These are phyloP conservation scores for Phytophthora litchii DNA, from an alignment of 352 stramenopile species.

Conservation along the genomic window DNA sequence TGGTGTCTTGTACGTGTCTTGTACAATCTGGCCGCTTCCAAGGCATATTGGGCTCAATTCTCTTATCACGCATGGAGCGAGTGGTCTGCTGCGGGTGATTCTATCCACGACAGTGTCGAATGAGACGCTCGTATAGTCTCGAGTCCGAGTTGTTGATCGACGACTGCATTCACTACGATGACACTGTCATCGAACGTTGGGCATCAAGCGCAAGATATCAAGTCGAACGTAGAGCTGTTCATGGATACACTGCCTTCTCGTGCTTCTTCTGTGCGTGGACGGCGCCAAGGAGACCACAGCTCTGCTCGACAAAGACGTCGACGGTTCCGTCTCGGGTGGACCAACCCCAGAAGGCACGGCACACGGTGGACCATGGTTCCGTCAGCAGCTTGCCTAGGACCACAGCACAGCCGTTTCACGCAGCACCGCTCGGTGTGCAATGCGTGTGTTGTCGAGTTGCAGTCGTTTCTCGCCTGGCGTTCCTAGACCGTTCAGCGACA, in stretches of 20 bases:
- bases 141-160: too few relatives aligned
- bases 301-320: constrained; percentile 49
- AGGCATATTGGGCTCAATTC: too few relatives aligned
- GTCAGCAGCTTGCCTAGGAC: constrained; percentile 49
- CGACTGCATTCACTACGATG: constrained; percentile 53
- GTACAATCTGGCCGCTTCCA: too few relatives aligned
- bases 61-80: too few relatives aligned
- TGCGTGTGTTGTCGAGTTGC: constrained; percentile 13
- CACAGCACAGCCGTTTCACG: constrained; percentile 4
- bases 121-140: too few relatives aligned
- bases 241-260: constrained; percentile 48
- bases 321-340: constrained; percentile 53
- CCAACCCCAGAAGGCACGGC: constrained; percentile 45
- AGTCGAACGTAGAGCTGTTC: constrained; percentile 63
- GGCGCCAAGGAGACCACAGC: constrained; percentile 35
- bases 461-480: constrained; percentile 17
- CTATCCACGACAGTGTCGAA: too few relatives aligned
- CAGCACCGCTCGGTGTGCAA: constrained; percentile 1
- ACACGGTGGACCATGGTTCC: constrained; percentile 28
- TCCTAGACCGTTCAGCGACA: constrained; percentile 9
- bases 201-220: too few relatives aligned
- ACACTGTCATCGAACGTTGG: too few relatives aligned
- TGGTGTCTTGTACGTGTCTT: too few relatives aligned
- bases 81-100: too few relatives aligned
- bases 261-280: constrained; percentile 58